Evolutionary conservation across 805 yeast species (phyloP).

Genomic region (Saturnispora gosingensis): DNA sequence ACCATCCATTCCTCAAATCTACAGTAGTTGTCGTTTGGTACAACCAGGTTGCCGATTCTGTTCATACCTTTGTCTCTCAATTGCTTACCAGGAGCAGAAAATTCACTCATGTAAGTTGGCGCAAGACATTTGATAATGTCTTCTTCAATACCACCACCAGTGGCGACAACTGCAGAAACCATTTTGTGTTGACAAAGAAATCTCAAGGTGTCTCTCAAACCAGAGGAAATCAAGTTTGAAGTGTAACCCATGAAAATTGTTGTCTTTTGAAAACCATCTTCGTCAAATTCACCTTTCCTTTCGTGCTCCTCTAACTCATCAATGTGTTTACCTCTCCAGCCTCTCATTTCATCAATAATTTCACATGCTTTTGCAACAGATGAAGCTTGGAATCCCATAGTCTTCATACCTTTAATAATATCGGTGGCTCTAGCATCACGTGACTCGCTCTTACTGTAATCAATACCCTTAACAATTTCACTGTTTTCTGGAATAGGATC

Average conservation of each 20-base stretch:
- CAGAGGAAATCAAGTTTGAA: slow-evolving; percentile 90
- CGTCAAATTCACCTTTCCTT: slow-evolving; percentile 69
- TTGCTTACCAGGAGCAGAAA: slow-evolving; percentile 66
- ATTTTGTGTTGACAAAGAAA: slow-evolving; percentile 87
- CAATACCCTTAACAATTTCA: slow-evolving; percentile 77
- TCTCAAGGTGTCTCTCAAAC: slow-evolving; percentile 83
- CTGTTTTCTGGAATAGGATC: slow-evolving; percentile 78
- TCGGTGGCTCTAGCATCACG: slow-evolving; percentile 72
- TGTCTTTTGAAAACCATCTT: slow-evolving; percentile 66
- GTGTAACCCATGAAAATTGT: slow-evolving; percentile 96
- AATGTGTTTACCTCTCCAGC: slow-evolving; percentile 80
- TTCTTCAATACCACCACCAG: slow-evolving; percentile 98
- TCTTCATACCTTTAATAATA: slow-evolving; percentile 72
- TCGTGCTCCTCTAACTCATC: slow-evolving; percentile 62
- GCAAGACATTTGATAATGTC: slow-evolving; percentile 94
- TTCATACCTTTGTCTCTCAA: slow-evolving; percentile 94
- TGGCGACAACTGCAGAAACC: slow-evolving; percentile 92
- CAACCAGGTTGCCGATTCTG: slow-evolving; percentile 93
- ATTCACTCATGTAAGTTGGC: slow-evolving; percentile 93
- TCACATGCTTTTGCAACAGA: slow-evolving; percentile 83
- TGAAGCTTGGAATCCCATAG: slow-evolving; percentile 97
- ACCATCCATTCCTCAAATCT: slow-evolving; percentile 98
- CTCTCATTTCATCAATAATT: slow-evolving; percentile 84
- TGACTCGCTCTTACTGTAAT: slow-evolving; percentile 72
- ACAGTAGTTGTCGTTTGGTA: slow-evolving; percentile 97